Conservation (phyloP, 1,284 basidiomycete species). For the Ustilago sp. region DNA sequence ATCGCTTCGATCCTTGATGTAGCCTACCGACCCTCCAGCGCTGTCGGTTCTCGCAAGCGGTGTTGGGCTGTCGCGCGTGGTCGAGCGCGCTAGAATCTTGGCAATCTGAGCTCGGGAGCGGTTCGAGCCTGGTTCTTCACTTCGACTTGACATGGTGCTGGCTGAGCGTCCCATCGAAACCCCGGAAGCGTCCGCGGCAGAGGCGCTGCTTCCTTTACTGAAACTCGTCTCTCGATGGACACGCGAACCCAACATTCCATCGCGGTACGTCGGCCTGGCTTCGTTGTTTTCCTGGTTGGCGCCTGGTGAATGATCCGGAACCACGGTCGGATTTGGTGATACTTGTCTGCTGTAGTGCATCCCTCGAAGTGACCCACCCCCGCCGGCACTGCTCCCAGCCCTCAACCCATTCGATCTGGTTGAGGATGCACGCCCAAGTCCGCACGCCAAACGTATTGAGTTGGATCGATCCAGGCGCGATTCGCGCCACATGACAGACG, state of each 20-base stretch:
- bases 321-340: conserved; percentile 44
- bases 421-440: conserved; percentile 24
- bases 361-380: conserved; percentile 15
- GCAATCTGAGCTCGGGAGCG: conserved; percentile 55
- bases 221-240: conserved; percentile 1
- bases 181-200: conserved; percentile 1
- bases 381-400: conserved; percentile 9
- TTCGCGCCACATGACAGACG: conserved; percentile 50
- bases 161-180: conserved; percentile 19
- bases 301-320: conserved; percentile 23
- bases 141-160: conserved; percentile 25
- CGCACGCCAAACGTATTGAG: conserved; percentile 32
- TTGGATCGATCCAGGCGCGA: conserved; percentile 41
- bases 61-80: conserved; percentile 23
- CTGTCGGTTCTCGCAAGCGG: conserved; percentile 13
- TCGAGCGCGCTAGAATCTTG: conserved; percentile 57
- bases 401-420: conserved; percentile 25
- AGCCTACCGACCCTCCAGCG: background rate
- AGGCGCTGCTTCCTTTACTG: background rate
- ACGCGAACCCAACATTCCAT: conserved; percentile 2
- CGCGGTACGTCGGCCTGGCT: background rate
- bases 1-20: conserved; percentile 17
- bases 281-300: conserved; percentile 1
- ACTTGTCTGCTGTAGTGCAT: conserved; percentile 24
- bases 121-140: conserved; percentile 24